Evolutionary conservation across 352 stramenopile species (phyloP), one percentile per base, ranked within the genome.

Genomic region (Phytophthora hybrid): DNA sequence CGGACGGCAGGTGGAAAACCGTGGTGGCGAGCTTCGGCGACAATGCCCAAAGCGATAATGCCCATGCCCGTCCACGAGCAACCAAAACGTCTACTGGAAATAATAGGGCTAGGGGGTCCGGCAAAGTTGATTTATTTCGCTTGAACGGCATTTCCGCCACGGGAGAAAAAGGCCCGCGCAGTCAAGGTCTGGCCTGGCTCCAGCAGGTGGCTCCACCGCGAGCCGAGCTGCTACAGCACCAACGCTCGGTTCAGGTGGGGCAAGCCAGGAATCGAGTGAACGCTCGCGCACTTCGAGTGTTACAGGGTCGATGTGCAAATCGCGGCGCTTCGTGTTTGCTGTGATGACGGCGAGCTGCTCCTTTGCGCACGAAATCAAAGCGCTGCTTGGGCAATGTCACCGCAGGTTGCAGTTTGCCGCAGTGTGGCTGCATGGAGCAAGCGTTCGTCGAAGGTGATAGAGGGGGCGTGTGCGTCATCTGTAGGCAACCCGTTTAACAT

Each of bases 41-140:
- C 19, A 29, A 7, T 54, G 47, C 51, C 58, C 31, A 67, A 67
- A 67, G 57, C 34, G 51, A 73, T 73, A 62, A 60, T 67, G 66
- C 18, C 16, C 5, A 39, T n/a, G 21, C 14, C 41, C 49, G 52
- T 60, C 10, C 65, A 49, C 47, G 34, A 23, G 26, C n/a, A 71
- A 29, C 64, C 56, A 65, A 39, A 70, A 71, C 65, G 54, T 37
- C 62, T 37, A 81, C 74, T 81, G 71, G 75, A 81, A 80, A 72
- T 56, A 74, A 72, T 62, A 67, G 69, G 73, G 63, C 5, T 68
- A 77, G 64, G 73, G 39, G 73, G 5, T 31, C 19, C 16, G 31
- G 19, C 7, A 31, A 32, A 68, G 60, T 81, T 76, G 74, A 81
- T 81, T 81, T 81, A 81, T 81, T 80, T 69, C 46, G 74, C 57